Evolutionary conservation across 495 filamentous ascomycete genomes (phyloP).

Genomic region (Penicillium herquei): DNA sequence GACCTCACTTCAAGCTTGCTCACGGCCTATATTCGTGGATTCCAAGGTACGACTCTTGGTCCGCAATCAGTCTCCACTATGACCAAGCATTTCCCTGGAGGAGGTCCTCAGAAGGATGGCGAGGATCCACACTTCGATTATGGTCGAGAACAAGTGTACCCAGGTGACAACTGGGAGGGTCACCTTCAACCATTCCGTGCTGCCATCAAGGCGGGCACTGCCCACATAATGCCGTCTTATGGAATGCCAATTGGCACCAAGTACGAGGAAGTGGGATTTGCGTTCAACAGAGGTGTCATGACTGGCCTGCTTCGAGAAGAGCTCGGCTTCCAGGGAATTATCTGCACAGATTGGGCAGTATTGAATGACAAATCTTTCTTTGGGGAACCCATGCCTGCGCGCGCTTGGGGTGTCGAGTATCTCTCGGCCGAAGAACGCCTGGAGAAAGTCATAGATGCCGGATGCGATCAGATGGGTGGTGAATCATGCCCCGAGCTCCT

Average conservation of each 20-base stretch:
- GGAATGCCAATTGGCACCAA: conserved; percentile 7
- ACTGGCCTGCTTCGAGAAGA: conserved; percentile 32
- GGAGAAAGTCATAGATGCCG: conserved; percentile 27
- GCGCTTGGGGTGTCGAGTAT: neutral
- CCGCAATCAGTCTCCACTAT: conserved; percentile 25
- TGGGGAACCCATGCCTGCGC: neutral
- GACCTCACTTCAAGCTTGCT: conserved; percentile 22
- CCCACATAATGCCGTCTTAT: conserved; percentile 37
- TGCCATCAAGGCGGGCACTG: conserved; percentile 28
- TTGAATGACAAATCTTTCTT: neutral
- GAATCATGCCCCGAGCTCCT: conserved; percentile 34
- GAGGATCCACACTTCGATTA: conserved; percentile 39
- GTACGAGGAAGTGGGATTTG: conserved; percentile 28
- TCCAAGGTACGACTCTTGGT: conserved; percentile 9
- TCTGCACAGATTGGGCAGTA: conserved; percentile 36
- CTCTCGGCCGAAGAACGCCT: conserved; percentile 11
- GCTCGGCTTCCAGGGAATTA: conserved; percentile 36
- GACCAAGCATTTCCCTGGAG: conserved; percentile 41
- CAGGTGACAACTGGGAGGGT: conserved; percentile 32
- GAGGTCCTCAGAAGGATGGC: conserved; percentile 32
- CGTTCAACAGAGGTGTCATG: conserved; percentile 22
- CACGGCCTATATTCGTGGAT: neutral
- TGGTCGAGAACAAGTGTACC: conserved; percentile 34
- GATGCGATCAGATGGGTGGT: conserved; percentile 39
- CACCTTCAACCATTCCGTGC: conserved; percentile 9